phyloP scores from a whole-genome alignment of 2,329 filamentous ascomycete species.

The Nectriaceae sp. region DNA sequence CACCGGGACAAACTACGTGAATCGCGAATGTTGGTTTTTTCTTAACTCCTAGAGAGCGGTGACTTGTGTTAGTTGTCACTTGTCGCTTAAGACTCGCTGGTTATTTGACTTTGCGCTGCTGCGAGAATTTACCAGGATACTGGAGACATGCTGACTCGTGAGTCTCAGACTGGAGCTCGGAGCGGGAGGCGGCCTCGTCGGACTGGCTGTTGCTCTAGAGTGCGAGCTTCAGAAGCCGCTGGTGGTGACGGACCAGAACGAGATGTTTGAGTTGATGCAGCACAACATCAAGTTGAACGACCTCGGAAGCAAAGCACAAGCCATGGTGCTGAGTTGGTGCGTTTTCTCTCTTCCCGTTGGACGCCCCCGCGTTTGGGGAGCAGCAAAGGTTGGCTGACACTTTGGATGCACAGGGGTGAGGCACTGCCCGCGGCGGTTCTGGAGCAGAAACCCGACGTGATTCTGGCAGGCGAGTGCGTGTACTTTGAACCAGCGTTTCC shows the following conservation, averaged over 20 bases:
- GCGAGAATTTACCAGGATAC: neutral
- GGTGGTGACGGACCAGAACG: conserved; percentile 81
- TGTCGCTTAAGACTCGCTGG: conserved; percentile 7
- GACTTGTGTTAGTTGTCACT: neutral
- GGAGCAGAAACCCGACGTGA: conserved; percentile 68
- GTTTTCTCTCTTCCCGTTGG: conserved; percentile 29
- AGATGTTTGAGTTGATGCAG: conserved; percentile 84
- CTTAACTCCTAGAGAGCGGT: neutral
- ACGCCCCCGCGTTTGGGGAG: neutral
- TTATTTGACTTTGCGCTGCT: neutral
- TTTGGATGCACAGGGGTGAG: conserved; percentile 55
- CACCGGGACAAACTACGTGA: conserved; percentile 63
- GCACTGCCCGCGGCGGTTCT: conserved; percentile 55
- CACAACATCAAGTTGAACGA: conserved; percentile 84
- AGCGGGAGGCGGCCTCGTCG: conserved; percentile 87
- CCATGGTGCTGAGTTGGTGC: conserved; percentile 80
- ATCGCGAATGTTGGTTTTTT: conserved; percentile 65
- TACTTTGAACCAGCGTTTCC: conserved; percentile 98
- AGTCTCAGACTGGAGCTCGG: conserved; percentile 78
- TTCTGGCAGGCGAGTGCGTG: conserved; percentile 95
- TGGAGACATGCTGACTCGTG: conserved; percentile 22
- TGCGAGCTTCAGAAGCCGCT: conserved; percentile 58
- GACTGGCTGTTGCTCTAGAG: conserved; percentile 60
- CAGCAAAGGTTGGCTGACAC: conserved; percentile 17
- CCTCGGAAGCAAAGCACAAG: conserved; percentile 62